A percentile compares a stretch with the other conserved stretches of the same genome.
Evolutionary conservation across 148 eudicot genomes (phyloP).

Genomic region (Drosera capensis): DNA sequence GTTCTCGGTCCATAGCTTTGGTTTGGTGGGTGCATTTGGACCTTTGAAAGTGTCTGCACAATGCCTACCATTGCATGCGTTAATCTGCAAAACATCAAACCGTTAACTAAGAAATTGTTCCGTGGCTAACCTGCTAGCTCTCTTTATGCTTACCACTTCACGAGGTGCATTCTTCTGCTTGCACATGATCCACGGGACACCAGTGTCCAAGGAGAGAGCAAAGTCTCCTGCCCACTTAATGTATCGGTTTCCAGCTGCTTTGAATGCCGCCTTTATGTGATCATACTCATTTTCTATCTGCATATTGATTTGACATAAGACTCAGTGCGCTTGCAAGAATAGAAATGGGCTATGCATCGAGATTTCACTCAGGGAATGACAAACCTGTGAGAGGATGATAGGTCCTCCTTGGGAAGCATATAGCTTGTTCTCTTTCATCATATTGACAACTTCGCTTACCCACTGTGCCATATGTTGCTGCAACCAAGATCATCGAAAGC

Average conservation of each 20-base stretch:
- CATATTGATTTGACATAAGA: not conserved
- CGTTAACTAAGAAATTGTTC: too few species aligned
- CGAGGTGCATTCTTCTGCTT: constrained; percentile 92
- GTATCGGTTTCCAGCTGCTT: constrained; percentile 35
- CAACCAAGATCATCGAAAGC: not conserved
- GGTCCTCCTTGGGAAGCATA: constrained; percentile 91
- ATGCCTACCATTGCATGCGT: constrained; percentile 85
- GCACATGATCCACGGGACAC: constrained; percentile 95
- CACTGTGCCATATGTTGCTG: constrained; percentile 61
- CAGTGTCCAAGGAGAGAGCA: constrained; percentile 58
- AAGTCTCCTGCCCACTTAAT: constrained; percentile 73
- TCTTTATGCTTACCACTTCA: constrained; percentile 67
- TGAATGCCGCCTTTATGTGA: constrained; percentile 31
- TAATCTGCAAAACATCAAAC: constrained; percentile 44
- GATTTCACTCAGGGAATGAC: not conserved
- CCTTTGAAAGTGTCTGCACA: constrained; percentile 80
- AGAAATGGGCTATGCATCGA: not conserved
- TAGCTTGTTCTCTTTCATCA: constrained; percentile 60
- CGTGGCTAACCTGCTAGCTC: too few species aligned
- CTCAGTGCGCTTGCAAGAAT: too few species aligned
- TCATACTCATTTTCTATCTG: constrained; percentile 94
- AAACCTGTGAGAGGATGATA: constrained; percentile 72
- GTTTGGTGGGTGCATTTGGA: constrained; percentile 70
- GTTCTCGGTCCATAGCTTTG: constrained; percentile 82
- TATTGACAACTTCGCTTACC: constrained; percentile 44